Evolutionary conservation across 2,329 filamentous ascomycete genomes (phyloP), one percentile per base, ranked within the genome.

Genomic region (Catunica adiposa): DNA sequence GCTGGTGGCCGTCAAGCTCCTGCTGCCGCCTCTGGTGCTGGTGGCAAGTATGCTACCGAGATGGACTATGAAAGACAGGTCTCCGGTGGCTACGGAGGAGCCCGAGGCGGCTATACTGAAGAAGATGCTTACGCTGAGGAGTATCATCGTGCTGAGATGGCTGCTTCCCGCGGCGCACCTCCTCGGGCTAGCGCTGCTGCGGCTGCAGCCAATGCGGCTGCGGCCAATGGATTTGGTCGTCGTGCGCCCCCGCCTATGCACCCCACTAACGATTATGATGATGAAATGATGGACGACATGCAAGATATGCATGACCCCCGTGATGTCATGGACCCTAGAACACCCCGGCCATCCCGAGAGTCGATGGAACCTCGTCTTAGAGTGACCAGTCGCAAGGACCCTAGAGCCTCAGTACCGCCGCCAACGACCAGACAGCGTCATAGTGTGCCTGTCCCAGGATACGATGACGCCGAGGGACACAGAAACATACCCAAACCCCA

Each of bases 31-130:
- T 11, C 40, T 14, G 37, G 11, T 14, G 37, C 37, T 14, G 37
- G 11, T 14, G 20, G 26, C 53, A 58, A 55, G 40, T 57, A 57
- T 51, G 51, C 55, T 23, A 42, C 11, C 15, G 55, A 57, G 20
- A 26, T 31, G 3, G 40, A 47, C 23, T 31, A 54, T 9, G 53
- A 54, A n/a, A 46, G 44, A 15, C 29, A 29, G 3, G 34, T 37
- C 9, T 31, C 50, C 5, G 50, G 29, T 38, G 50, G n/a, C 34
- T 52, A 52, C 23, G n/a, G 29, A 9, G 44, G 44, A 14, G 17
- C 22, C 22, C 50, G 31, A n/a, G 53, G 42, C 15, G 40, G 34
- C 34, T 52, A 55, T 52, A 37, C 23, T 14, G 48, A 55, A 11
- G 52, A 56, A 7, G 25, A 56, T 25, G 20, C 23, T 11, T 40